phyloP scores from a whole-genome alignment of 164 flowering plant species.

The Tetracentron sinense region DNA sequence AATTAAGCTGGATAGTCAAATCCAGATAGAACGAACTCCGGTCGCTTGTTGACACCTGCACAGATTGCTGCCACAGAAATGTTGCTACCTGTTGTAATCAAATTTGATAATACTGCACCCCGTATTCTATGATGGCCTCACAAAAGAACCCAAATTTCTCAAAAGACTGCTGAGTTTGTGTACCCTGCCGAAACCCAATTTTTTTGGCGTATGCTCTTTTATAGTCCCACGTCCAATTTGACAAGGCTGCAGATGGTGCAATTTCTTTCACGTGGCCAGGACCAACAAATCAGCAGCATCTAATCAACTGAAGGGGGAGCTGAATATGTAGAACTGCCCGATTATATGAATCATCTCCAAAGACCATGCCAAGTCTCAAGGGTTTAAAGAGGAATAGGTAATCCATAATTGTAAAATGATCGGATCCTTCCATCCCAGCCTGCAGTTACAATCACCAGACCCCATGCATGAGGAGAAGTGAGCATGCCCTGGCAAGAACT shows the following conservation, averaged over 20 bases:
- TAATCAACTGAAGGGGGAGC: not conserved
- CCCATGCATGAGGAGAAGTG: conserved; percentile 66
- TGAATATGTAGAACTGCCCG: not conserved
- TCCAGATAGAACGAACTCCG: conserved; percentile 5
- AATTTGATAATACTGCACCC: conserved; percentile 3
- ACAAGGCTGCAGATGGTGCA: not conserved
- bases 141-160: not conserved
- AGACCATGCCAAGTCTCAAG: not conserved
- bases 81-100: conserved; percentile 6
- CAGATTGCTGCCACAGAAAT: not conserved
- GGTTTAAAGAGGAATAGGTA: conserved; percentile 52
- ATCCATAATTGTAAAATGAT: conserved; percentile 72
- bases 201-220: not conserved
- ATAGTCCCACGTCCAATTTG: not conserved
- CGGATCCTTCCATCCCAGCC: conserved; percentile 84
- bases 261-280: not conserved
- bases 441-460: conserved; percentile 78
- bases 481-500: conserved; percentile 46
- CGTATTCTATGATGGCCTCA: conserved; percentile 2
- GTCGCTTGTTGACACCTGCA: not conserved
- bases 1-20: conserved; percentile 11
- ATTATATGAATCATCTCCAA: not conserved
- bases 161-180: not conserved
- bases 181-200: not conserved
- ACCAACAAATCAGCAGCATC: conserved; percentile 1